phyloP scores from a whole-genome alignment of 768 basidiomycete genomes.

The Lenzites betulinus region DNA sequence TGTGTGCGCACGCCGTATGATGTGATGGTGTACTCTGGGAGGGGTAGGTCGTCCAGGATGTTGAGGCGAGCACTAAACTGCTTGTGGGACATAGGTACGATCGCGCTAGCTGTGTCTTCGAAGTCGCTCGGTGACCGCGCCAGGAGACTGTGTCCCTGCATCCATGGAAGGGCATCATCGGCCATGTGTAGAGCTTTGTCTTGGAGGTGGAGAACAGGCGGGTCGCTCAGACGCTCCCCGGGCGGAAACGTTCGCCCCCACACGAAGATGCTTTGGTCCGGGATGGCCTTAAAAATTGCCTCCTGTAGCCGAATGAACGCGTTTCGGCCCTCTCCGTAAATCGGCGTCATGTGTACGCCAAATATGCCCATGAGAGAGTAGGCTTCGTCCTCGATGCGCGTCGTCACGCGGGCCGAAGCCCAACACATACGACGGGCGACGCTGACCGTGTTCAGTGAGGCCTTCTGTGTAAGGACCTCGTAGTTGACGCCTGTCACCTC shows the following conservation, averaged over 20 bases:
- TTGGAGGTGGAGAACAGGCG: too few relatives aligned
- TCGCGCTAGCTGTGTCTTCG: too few relatives aligned
- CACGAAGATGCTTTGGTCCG: neutral
- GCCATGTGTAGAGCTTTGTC: too few relatives aligned
- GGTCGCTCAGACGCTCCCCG: too few relatives aligned
- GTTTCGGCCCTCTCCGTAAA: constrained; percentile 10
- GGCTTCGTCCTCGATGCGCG: constrained; percentile 8
- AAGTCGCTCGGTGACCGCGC: too few relatives aligned
- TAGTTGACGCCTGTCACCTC: constrained; percentile 1
- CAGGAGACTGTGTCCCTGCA: too few relatives aligned
- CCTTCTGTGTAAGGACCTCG: neutral
- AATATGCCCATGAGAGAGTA: constrained; percentile 14
- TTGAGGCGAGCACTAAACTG: too few relatives aligned
- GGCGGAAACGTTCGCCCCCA: neutral
- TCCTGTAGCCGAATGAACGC: constrained; percentile 12
- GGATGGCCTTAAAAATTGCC: neutral
- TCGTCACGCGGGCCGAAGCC: constrained; percentile 7
- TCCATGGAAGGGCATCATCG: too few relatives aligned
- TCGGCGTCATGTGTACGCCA: neutral
- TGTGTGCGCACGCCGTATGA: too few relatives aligned
- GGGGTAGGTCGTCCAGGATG: too few relatives aligned
- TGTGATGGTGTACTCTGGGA: too few relatives aligned
- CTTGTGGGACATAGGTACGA: too few relatives aligned
- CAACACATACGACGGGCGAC: constrained; percentile 10
- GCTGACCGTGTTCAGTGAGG: neutral